Base-by-base conservation (phyloP, 768 basidiomycete genomes). In the Lepiota brunneoincarnata region DNA sequence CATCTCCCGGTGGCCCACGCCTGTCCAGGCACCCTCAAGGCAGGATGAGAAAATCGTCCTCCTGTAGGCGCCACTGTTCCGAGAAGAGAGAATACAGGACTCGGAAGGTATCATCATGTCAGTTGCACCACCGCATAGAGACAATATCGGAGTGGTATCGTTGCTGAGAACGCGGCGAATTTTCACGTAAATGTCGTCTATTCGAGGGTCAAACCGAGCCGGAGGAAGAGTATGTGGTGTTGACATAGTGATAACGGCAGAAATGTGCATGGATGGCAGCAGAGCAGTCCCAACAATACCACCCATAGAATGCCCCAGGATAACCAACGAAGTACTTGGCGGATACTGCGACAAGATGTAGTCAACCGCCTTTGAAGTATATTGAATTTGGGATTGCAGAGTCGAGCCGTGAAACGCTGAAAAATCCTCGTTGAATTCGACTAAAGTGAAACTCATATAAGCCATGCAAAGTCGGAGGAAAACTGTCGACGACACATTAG, bases 301-400 rank as follows among this genome's bases (percentile, higher is more conserved):
- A 20, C 97, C 97, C 97, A 99, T 99, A 10, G 95, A 98, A 67
- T 98, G 96, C 2, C 90, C 97, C 67, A 98, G 73, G 54, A 98
- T 64, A 43, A 89, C 80, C 51, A 98, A 82, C 34, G 72, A 62
- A 2, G 89, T 86, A 49, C 78, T 65, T 12, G 71, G 56, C 2
- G 82, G 80, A 67, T 98, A 97, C 23, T 83, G 73, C 0, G 88
- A 86, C 36, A 94, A 80, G 57, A 98, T 89, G 63, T 89, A 91
- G 6, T 74, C 69, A 54, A 97, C 82, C 12, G 88, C 87, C 39
- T 77, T 73, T 31, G 80, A 71, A 11, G 91, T 78, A 69, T 93
- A 98, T 23, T 75, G 68, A 18, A 85, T 88, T 69, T 99, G 89
- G 4, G 91, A 82, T 56, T 86, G 80, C 10, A 98, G 76, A 0